A percentile compares a stretch with the other conserved stretches of the same genome.
Evolutionary conservation across 2,329 filamentous ascomycete species (phyloP).

Genomic region (Aureobasidium lini): DNA sequence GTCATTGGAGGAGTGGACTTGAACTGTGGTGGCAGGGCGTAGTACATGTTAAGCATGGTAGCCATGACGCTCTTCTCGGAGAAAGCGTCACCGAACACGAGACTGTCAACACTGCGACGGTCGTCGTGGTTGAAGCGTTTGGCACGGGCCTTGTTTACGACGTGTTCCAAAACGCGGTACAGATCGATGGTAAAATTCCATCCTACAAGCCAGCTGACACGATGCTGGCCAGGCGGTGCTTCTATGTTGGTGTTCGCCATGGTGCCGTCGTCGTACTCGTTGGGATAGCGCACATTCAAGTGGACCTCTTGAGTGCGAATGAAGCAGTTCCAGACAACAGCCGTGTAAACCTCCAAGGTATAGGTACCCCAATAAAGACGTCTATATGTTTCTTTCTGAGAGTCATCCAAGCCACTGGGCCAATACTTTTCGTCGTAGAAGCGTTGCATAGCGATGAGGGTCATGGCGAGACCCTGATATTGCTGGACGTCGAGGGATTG

Average conservation of each 20-base stretch:
- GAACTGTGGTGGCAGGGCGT: constrained; percentile 25
- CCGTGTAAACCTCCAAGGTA: constrained; percentile 48
- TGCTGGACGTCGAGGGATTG: constrained; percentile 43
- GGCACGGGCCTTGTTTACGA: constrained; percentile 22
- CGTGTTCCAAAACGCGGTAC: constrained; percentile 50
- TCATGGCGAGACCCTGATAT: constrained; percentile 45
- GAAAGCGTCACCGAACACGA: constrained; percentile 23
- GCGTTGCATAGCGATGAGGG: constrained; percentile 40
- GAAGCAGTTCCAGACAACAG: constrained; percentile 45
- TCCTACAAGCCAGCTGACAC: constrained; percentile 43
- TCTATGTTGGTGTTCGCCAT: constrained; percentile 26
- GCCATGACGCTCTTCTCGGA: constrained; percentile 25
- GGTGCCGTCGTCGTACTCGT: constrained; percentile 41
- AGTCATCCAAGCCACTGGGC: constrained; percentile 37
- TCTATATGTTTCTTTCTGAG: constrained; percentile 44
- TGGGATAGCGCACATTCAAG: constrained; percentile 42
- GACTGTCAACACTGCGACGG: constrained; percentile 15
- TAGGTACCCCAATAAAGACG: constrained; percentile 52
- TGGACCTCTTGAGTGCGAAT: constrained; percentile 41
- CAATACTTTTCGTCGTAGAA: constrained; percentile 49
- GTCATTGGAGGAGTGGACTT: constrained; percentile 23
- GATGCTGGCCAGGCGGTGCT: constrained; percentile 10
- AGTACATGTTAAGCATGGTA: constrained; percentile 24
- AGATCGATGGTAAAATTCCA: constrained; percentile 54
- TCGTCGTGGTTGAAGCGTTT: constrained; percentile 22